phyloP scores from a whole-genome alignment of 1,284 basidiomycete species.

The Trametes versicolor region DNA sequence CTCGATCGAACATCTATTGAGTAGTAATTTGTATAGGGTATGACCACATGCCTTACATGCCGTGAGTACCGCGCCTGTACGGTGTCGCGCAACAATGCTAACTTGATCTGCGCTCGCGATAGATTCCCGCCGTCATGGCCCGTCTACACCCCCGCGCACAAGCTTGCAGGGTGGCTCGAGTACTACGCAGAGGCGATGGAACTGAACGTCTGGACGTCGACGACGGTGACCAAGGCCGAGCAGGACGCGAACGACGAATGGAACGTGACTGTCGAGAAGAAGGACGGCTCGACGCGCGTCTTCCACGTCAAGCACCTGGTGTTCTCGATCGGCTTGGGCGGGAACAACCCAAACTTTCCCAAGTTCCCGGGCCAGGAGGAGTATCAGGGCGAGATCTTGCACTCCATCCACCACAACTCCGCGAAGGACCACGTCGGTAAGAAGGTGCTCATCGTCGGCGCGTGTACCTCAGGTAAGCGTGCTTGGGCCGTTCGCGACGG shows the following conservation, averaged over 20 bases:
- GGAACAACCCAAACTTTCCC: slow-evolving; percentile 59
- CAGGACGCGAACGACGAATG: slow-evolving; percentile 62
- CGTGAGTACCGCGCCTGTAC: slow-evolving; percentile 36
- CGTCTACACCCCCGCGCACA: slow-evolving; percentile 64
- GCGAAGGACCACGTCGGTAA: slow-evolving; percentile 54
- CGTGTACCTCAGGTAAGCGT: slow-evolving; percentile 55
- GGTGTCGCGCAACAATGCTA: background rate
- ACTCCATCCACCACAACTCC: slow-evolving; percentile 52
- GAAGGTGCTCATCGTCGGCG: slow-evolving; percentile 59
- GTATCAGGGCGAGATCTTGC: slow-evolving; percentile 54
- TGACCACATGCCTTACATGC: slow-evolving; percentile 64
- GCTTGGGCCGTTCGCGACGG: background rate
- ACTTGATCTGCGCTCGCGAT: background rate
- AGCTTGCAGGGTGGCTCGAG: slow-evolving; percentile 78
- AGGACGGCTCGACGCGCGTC: slow-evolving; percentile 52
- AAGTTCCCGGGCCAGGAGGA: slow-evolving; percentile 56
- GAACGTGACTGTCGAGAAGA: slow-evolving; percentile 59
- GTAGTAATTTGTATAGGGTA: slow-evolving; percentile 49
- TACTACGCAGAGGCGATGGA: slow-evolving; percentile 71
- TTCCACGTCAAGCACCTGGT: slow-evolving; percentile 68
- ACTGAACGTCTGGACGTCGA: slow-evolving; percentile 71
- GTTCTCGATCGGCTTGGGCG: slow-evolving; percentile 68
- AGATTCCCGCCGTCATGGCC: slow-evolving; percentile 74
- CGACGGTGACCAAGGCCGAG: slow-evolving; percentile 53
- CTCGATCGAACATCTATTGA: background rate